These are phyloP conservation scores for Tetracladium marchalianum DNA, from an alignment of 495 filamentous ascomycete genomes.

Conservation along the genomic window DNA sequence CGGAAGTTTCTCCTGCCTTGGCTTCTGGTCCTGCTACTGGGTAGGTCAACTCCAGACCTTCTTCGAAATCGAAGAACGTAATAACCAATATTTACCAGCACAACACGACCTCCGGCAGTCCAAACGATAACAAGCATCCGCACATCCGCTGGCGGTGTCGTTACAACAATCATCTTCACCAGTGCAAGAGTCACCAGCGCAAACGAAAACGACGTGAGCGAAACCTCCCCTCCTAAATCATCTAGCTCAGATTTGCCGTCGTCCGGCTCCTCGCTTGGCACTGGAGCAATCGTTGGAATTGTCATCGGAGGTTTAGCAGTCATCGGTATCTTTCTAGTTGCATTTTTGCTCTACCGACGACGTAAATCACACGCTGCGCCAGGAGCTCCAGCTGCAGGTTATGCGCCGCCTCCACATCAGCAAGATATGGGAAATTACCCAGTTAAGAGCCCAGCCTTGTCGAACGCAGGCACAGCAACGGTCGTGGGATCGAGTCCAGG, in stretches of 20 bases:
- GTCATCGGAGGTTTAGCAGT: not conserved
- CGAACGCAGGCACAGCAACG: not conserved
- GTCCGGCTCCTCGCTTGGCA: not conserved
- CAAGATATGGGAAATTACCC: not conserved
- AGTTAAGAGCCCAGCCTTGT: not conserved
- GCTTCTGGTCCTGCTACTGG: not conserved
- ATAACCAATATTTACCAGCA: not conserved
- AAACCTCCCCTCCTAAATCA: not conserved
- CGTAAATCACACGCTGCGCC: not conserved
- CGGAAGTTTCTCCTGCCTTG: not conserved
- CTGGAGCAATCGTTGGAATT: not conserved
- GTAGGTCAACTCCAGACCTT: not conserved
- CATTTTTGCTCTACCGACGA: not conserved
- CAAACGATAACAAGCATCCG: not conserved
- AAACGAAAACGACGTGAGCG: not conserved
- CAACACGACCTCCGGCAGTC: not conserved
- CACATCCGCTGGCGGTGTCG: not conserved
- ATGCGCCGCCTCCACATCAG: not conserved
- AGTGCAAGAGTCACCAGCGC: not conserved
- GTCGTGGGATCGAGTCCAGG: not conserved
- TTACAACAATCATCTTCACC: slow-evolving; percentile 1
- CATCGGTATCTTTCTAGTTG: not conserved
- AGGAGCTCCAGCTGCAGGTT: not conserved
- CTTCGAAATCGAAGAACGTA: too few relatives aligned
- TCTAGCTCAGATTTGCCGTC: not conserved